These are phyloP conservation scores for Pneumocystis oryctolagi DNA, from an alignment of 1,139 yeast genomes.

Conservation along the genomic window DNA sequence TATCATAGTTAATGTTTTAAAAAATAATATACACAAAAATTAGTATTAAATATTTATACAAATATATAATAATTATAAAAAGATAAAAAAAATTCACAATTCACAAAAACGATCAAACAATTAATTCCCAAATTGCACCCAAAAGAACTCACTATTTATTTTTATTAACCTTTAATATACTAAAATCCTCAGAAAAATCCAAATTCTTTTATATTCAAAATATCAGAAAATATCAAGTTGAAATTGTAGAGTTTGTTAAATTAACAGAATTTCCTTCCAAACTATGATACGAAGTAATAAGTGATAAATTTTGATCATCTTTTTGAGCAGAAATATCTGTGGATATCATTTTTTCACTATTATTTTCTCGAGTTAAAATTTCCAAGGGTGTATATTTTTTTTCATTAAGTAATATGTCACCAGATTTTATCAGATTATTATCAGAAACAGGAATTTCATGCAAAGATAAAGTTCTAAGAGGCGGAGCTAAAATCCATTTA, in stretches of 20 bases:
- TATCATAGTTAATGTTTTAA: neutral
- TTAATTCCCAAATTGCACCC: neutral
- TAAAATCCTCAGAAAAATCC: neutral
- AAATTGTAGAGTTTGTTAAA: neutral
- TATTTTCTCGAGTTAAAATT: neutral
- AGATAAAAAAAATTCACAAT: neutral
- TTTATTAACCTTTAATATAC: neutral
- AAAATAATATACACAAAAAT: neutral
- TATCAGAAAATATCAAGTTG: neutral
- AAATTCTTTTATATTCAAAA: neutral
- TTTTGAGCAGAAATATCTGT: neutral
- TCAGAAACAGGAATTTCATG: neutral
- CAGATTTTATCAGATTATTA: neutral
- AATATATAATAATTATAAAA: neutral
- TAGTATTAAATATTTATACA: neutral
- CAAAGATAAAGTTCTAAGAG: neutral
- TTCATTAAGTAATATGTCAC: neutral
- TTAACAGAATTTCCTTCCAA: neutral
- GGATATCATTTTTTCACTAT: neutral
- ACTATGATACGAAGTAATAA: neutral
- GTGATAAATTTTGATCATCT: neutral
- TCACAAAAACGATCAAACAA: neutral
- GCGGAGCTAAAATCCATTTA: conserved; percentile 4
- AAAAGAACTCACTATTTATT: neutral
- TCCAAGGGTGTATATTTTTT: neutral